phyloP scores from a whole-genome alignment of 805 yeast genomes.

The Saturnispora serradocipensis region DNA sequence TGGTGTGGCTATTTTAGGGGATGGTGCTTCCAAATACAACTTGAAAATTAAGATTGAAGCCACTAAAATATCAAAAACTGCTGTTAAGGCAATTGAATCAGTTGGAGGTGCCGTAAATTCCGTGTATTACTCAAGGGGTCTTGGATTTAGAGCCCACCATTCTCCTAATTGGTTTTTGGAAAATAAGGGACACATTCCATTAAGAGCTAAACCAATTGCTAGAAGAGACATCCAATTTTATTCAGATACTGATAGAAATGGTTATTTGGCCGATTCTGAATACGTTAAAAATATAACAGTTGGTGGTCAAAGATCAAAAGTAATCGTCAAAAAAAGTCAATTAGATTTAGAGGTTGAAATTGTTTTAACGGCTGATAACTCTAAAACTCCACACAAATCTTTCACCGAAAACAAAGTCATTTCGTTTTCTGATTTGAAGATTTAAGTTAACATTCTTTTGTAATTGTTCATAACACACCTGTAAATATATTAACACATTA shows the following conservation, averaged over 20 bases:
- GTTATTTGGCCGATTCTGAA: constrained; percentile 46
- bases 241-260: constrained; percentile 60
- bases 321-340: constrained; percentile 15
- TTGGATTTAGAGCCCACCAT: constrained; percentile 67
- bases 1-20: constrained; percentile 77
- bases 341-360: constrained; percentile 19
- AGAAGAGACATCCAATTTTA: constrained; percentile 76
- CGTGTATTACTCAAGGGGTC: constrained; percentile 49
- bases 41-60: constrained; percentile 73
- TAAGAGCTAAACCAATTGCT: constrained; percentile 77
- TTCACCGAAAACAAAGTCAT: constrained; percentile 20
- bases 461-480: background rate
- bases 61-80: constrained; percentile 65
- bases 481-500: constrained; percentile 29
- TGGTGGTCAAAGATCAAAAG: constrained; percentile 13
- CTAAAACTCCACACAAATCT: background rate
- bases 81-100: constrained; percentile 62
- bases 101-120: constrained; percentile 72
- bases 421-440: constrained; percentile 19
- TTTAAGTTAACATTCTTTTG: background rate
- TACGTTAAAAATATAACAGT: constrained; percentile 28
- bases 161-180: constrained; percentile 61
- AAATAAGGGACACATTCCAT: constrained; percentile 72
- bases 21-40: constrained; percentile 41
- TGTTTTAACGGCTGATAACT: constrained; percentile 4